A percentile compares a stretch with the other conserved stretches of the same genome.
Evolutionary conservation across 2,329 filamentous ascomycete species (phyloP).

Genomic region (Pseudocercospora vitis): DNA sequence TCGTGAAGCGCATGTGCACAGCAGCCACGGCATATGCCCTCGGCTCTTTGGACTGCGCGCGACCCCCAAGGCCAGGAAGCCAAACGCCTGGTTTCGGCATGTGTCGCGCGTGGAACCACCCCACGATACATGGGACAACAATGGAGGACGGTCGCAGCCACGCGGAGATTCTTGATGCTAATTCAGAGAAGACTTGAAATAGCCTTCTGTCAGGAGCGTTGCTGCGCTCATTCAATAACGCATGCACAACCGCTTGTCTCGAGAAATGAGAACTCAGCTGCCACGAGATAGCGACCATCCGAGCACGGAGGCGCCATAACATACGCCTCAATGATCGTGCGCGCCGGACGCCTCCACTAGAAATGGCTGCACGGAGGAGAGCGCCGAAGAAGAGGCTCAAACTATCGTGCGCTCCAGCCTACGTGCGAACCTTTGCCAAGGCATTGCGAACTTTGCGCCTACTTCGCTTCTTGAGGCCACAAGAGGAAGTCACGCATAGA

Average conservation of each 20-base stretch:
- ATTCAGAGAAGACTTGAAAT: too few relatives aligned
- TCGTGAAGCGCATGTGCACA: too few relatives aligned
- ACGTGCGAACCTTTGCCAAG: constrained; percentile 2
- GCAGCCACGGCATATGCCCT: too few relatives aligned
- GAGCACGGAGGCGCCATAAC: not conserved
- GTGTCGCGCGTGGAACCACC: too few relatives aligned
- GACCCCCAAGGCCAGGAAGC: too few relatives aligned
- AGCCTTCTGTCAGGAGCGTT: not conserved
- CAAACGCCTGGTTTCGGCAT: too few relatives aligned
- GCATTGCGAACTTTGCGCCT: not conserved
- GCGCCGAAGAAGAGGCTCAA: not conserved
- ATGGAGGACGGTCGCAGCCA: not conserved
- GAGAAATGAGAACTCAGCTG: constrained; percentile 1
- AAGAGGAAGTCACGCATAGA: constrained; percentile 9
- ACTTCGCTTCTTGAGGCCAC: constrained; percentile 6
- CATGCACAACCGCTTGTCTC: constrained; percentile 1
- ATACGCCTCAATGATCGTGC: not conserved
- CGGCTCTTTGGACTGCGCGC: too few relatives aligned
- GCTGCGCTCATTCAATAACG: not conserved
- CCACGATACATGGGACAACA: too few relatives aligned
- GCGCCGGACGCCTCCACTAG: not conserved
- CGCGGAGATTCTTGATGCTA: not conserved
- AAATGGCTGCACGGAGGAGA: not conserved
- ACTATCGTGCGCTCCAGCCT: constrained; percentile 1
- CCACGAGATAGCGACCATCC: constrained; percentile 9